A percentile compares a stretch with the other conserved stretches of the same genome.
phyloP scores from a whole-genome alignment of 148 eudicot genomes.

The Mesembryanthemum crystallinum region DNA sequence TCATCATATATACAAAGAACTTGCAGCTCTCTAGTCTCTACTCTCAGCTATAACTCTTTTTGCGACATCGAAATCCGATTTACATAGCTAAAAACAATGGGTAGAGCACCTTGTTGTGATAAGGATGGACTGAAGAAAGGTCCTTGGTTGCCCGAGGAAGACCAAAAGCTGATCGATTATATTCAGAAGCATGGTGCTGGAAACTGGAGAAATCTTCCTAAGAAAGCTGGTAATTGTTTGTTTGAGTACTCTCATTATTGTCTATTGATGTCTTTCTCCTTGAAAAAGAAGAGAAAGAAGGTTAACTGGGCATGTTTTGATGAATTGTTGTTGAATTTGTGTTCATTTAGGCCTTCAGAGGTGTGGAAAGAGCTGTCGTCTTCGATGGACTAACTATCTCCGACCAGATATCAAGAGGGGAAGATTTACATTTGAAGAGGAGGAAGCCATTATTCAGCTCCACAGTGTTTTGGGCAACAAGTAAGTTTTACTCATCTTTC shows the following conservation, averaged over 20 bases:
- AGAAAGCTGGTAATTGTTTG: constrained; percentile 68
- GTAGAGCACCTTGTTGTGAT: constrained; percentile 92
- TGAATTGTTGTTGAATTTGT: neutral
- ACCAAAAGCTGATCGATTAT: constrained; percentile 71
- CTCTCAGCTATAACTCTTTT: neutral
- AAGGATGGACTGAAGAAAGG: constrained; percentile 87
- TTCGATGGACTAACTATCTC: constrained; percentile 91
- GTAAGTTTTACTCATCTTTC: constrained; percentile 45
- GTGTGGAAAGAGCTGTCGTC: constrained; percentile 96
- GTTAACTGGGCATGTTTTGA: too few relatives aligned
- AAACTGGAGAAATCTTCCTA: constrained; percentile 90
- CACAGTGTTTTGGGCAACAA: constrained; percentile 91
- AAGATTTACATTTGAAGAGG: constrained; percentile 83
- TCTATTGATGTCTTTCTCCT: neutral
- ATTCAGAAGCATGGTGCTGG: constrained; percentile 80
- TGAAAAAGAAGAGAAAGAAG: too few relatives aligned
- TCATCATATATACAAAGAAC: neutral
- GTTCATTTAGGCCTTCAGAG: constrained; percentile 60
- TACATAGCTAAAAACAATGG: constrained; percentile 39
- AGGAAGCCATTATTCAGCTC: constrained; percentile 83
- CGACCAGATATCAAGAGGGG: constrained; percentile 96
- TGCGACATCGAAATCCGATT: neutral
- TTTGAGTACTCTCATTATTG: neutral
- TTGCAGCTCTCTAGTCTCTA: neutral
- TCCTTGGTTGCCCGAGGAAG: constrained; percentile 95